Conservation (phyloP, 1,284 basidiomycete species). For the Peniophora sp. region DNA sequence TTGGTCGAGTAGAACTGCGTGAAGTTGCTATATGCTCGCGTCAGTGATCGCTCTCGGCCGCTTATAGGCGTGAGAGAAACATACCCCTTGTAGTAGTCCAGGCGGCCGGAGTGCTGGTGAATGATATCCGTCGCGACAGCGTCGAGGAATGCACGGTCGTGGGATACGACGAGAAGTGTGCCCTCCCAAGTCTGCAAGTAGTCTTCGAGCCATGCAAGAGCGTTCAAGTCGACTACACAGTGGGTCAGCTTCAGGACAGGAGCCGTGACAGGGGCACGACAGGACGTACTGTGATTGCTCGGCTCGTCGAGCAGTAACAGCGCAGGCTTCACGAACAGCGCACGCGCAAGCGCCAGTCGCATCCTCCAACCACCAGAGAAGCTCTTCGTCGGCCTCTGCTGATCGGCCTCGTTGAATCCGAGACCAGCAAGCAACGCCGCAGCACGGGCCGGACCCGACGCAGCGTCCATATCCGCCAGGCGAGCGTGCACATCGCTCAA, state of each 20-base stretch:
- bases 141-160: constrained; percentile 98
- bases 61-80: constrained; percentile 5
- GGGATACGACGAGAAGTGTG: constrained; percentile 95
- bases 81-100: constrained; percentile 91
- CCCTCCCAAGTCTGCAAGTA: constrained; percentile 96
- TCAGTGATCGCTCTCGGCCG: neutral
- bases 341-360: constrained; percentile 78
- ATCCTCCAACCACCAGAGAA: constrained; percentile 99
- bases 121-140: constrained; percentile 95
- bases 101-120: constrained; percentile 89
- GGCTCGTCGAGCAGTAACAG: constrained; percentile 90
- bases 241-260: constrained; percentile 3
- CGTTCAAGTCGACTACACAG: constrained; percentile 65
- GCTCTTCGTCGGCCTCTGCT: constrained; percentile 71
- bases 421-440: constrained; percentile 85
- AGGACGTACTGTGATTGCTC: constrained; percentile 83
- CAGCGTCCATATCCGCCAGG: constrained; percentile 95
- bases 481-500: constrained; percentile 90
- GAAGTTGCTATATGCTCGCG: constrained; percentile 70
- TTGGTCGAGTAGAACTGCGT: constrained; percentile 99
- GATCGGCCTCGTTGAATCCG: constrained; percentile 87
- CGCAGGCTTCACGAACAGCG: constrained; percentile 90
- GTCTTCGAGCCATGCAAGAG: constrained; percentile 85
- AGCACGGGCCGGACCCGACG: constrained; percentile 91
- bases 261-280: neutral